A percentile compares a stretch with the other conserved stretches of the same genome.
phyloP scores from a whole-genome alignment of 768 basidiomycete species.

The Auriscalpium orientale region DNA sequence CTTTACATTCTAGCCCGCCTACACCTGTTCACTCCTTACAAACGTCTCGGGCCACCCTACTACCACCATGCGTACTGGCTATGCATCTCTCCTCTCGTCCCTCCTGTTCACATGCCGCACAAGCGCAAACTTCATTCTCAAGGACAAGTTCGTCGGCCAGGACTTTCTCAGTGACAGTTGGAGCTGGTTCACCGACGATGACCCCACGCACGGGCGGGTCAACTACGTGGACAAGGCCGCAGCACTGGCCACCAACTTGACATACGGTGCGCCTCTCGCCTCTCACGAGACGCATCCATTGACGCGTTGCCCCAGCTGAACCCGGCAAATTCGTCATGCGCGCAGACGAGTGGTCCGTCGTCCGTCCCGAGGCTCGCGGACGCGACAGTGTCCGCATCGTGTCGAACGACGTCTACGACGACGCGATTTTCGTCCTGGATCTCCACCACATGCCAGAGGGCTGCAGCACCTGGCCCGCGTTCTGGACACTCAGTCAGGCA shows the following conservation, averaged over 20 bases:
- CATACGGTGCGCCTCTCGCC: slow-evolving; percentile 33
- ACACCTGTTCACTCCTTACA: slow-evolving; percentile 13
- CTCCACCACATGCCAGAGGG: slow-evolving; percentile 55
- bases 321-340: slow-evolving; percentile 48
- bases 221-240: slow-evolving; percentile 44
- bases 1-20: slow-evolving; percentile 20
- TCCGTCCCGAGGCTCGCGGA: slow-evolving; percentile 34
- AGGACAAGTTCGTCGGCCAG: slow-evolving; percentile 22
- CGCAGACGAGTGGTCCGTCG: slow-evolving; percentile 36
- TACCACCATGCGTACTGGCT: slow-evolving; percentile 27
- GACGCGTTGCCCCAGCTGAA: slow-evolving; percentile 22
- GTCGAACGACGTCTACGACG: slow-evolving; percentile 36
- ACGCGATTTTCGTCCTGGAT: slow-evolving; percentile 44
- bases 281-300: not conserved
- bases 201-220: slow-evolving; percentile 63
- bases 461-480: slow-evolving; percentile 57
- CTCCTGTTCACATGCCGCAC: not conserved
- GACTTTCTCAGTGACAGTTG: slow-evolving; percentile 39
- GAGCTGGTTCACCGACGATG: slow-evolving; percentile 41
- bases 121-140: slow-evolving; percentile 4
- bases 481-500: slow-evolving; percentile 44
- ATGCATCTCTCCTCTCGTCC: slow-evolving; percentile 15
- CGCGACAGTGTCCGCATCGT: slow-evolving; percentile 49
- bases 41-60: slow-evolving; percentile 8
- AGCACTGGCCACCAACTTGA: slow-evolving; percentile 35